Conservation (phyloP, 495 filamentous ascomycete genomes). For the Penicillium daleae region DNA sequence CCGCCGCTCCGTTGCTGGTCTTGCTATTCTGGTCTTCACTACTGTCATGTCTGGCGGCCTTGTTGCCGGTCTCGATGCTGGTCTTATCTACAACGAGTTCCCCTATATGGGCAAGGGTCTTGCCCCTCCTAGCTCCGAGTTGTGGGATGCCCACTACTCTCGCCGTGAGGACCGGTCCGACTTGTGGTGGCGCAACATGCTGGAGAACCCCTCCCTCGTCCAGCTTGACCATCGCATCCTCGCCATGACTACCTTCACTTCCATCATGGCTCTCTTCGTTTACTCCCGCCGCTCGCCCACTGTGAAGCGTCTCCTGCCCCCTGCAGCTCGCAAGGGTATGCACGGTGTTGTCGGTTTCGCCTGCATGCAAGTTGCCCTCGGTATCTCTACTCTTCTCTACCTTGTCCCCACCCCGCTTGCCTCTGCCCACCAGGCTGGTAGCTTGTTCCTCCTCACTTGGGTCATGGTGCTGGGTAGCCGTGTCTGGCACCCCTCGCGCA, state of each 20-base stretch:
- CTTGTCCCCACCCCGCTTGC: slow-evolving; percentile 87
- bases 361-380: slow-evolving; percentile 78
- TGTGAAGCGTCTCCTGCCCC: slow-evolving; percentile 66
- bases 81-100: slow-evolving; percentile 97
- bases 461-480: slow-evolving; percentile 73
- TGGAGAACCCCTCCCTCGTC: slow-evolving; percentile 93
- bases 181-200: slow-evolving; percentile 92
- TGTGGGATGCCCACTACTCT: slow-evolving; percentile 85
- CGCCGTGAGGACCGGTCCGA: slow-evolving; percentile 75
- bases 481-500: slow-evolving; percentile 56
- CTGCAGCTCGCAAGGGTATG: slow-evolving; percentile 67
- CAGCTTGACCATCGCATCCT: slow-evolving; percentile 95
- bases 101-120: slow-evolving; percentile 89
- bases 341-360: slow-evolving; percentile 83
- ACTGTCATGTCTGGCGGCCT: slow-evolving; percentile 93
- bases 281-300: slow-evolving; percentile 69
- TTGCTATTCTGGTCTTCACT: slow-evolving; percentile 77
- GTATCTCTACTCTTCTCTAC: slow-evolving; percentile 89
- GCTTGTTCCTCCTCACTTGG: slow-evolving; percentile 81
- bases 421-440: slow-evolving; percentile 91
- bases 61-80: slow-evolving; percentile 93
- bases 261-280: slow-evolving; percentile 73
- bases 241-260: slow-evolving; percentile 84
- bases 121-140: slow-evolving; percentile 77
- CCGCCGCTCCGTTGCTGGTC: slow-evolving; percentile 69